These are phyloP conservation scores for Centella asiatica DNA, from an alignment of 129 eudicot species.

Conservation along the genomic window DNA sequence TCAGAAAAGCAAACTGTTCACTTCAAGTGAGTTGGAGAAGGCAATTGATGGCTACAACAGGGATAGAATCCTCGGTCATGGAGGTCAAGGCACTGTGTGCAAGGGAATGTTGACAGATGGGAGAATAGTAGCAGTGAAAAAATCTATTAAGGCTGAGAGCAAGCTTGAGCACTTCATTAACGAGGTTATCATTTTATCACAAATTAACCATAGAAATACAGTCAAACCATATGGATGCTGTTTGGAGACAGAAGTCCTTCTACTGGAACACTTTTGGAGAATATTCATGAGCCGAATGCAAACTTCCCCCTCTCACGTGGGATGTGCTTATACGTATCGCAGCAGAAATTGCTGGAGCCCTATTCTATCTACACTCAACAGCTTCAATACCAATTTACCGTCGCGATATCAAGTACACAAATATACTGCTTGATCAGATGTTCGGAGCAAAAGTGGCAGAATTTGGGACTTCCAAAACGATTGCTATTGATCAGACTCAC, in stretches of 20 bases:
- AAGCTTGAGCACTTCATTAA: conserved; percentile 1
- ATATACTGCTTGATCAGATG: not conserved
- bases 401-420: conserved; percentile 3
- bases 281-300: too few relatives aligned
- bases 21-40: conserved; percentile 4
- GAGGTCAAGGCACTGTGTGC: conserved; percentile 4
- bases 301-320: too few relatives aligned
- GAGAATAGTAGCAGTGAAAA: conserved; percentile 4
- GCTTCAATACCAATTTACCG: too few relatives aligned
- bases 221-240: not conserved
- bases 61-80: conserved; percentile 4
- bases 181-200: not conserved
- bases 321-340: too few relatives aligned
- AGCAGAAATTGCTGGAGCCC: too few relatives aligned
- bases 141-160: not conserved
- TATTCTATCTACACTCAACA: too few relatives aligned
- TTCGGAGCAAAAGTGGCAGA: conserved; percentile 6
- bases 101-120: conserved; percentile 6
- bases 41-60: not conserved
- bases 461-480: not conserved
- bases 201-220: conserved; percentile 2
- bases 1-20: conserved; percentile 1
- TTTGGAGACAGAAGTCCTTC: too few relatives aligned
- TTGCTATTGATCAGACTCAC: conserved; percentile 4
- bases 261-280: not conserved